Evolutionary conservation across 2,329 filamentous ascomycete genomes (phyloP), one percentile per base, ranked within the genome.

Genomic region (Trichophyton rubrum): DNA sequence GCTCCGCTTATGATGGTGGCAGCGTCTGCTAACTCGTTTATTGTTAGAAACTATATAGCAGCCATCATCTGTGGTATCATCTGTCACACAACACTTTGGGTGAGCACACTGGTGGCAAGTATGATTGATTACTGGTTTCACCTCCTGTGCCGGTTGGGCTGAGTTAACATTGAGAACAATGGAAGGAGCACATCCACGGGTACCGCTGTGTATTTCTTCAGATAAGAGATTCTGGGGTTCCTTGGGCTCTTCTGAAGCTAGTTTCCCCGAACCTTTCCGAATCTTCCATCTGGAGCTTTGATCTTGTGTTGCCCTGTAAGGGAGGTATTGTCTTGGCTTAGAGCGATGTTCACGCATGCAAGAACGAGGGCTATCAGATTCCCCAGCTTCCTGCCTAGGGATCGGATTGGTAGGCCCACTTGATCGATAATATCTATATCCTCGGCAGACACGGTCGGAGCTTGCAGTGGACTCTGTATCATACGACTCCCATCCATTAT

Each of bases 21-120:
- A 59, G 15, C 24, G 11, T 35, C 51, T 30, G 9, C 17, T 60
- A 22, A 66, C 33, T 43, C 56, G 60, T 40, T 65, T 55, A 8
- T 63, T 62, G 30, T 66, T 43, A n/a, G 62, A 61, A n/a, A 66
- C 62, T 13, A 62, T 30, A 35, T 66, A 66, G 35, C 64, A 66
- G 6, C 60, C 64, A 33, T 57, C 62, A 45, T 61, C 35, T 17
- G 51, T 55, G 7, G 24, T 55, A 55, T 55, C 51, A 11, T 55
- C 27, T 3, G 24, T 17, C 3, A 27, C 8, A 13, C 30, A 55
- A 13, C 51, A 13, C 33, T 20, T n/a, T 8, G 27, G 2, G 13
- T 17, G 22, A 24, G 20, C 4, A 57, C 17, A 30, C 8, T 40
- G 33, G 17, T 38, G 30, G 8, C 30, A 57, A 27, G 30, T 2